Evolutionary conservation across 495 filamentous ascomycete genomes (phyloP).

Genomic region (Penicillium verhagenii): DNA sequence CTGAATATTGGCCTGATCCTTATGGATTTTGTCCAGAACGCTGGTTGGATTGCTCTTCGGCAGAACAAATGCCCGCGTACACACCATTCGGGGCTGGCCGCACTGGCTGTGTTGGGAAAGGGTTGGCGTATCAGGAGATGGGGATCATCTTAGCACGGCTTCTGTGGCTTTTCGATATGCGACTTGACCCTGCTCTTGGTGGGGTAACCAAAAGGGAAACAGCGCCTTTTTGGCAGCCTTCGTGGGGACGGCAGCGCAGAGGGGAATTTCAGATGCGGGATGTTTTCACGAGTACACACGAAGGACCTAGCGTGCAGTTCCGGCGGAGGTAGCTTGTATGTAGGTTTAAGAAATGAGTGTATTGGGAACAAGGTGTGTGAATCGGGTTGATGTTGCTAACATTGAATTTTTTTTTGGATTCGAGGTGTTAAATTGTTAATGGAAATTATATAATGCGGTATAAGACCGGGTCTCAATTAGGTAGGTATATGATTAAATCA

Average conservation of each 20-base stretch:
- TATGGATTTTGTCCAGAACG: conserved; percentile 32
- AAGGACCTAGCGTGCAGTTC: background rate
- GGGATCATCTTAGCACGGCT: background rate
- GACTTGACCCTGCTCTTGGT: background rate
- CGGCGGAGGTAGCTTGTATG: background rate
- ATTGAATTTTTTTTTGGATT: too few species aligned
- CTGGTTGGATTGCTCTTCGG: conserved; percentile 16
- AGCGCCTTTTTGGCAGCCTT: background rate
- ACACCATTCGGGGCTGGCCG: conserved; percentile 58
- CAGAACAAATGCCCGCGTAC: conserved; percentile 37
- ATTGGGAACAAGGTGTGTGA: too few species aligned
- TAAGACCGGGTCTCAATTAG: background rate
- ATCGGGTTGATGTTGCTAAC: too few species aligned
- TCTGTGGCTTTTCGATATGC: background rate
- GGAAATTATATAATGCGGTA: background rate
- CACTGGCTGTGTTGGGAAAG: conserved; percentile 58
- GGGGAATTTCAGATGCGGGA: background rate
- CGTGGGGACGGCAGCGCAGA: background rate
- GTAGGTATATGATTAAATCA: background rate
- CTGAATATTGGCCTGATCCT: conserved; percentile 25
- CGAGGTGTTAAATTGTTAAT: too few species aligned
- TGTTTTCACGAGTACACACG: background rate
- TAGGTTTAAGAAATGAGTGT: too few species aligned
- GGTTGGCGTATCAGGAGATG: conserved; percentile 45
- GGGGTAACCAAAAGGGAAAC: too few species aligned